Evolutionary conservation across 208 protist species (phyloP), one percentile per base, ranked within the genome.

Genomic region (Vickermania spadyakhi): DNA sequence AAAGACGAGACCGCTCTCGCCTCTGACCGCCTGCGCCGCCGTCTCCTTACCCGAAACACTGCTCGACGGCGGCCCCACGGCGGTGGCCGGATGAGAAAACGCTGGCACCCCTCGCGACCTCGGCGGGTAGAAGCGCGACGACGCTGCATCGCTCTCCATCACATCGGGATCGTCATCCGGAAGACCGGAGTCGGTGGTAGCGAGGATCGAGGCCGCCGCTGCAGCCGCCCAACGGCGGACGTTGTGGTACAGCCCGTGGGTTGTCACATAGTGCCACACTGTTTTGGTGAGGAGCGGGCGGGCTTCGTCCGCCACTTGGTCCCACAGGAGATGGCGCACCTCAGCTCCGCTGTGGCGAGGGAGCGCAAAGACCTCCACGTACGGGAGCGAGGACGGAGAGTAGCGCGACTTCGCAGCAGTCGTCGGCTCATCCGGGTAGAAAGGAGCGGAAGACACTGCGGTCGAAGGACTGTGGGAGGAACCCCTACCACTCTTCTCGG

Each of bases 281-380:
- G 69, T 74, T 42, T 82, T 79, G 2, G 79, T 81, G 7, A 95
- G 68, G 1, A 95, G 36, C 36, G 36, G 68, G 22, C 56, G 56
- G 27, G 64, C 56, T 0, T 79, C 73, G 58, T 91, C 72, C 28
- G 84, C 69, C 49, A 86, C 77, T 30, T 82, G 70, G 60, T 93
- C 84, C 84, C 85, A 92, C 25, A 95, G 68, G n/a, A 76, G 75
- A 53, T 93, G 89, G 21, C 89, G 82, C 27, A 93, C 83, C 59
- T 95, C 84, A 0, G 83, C 83, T 28, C 89, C 89, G 31, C 77
- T 89, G 66, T 65, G 78, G 31, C 85, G 84, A 23, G 69, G 64
- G 57, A 95, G 68, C 28, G 82, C 64, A 62, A 88, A 80, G 31
- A 95, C 85, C 68, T 95, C 88, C 29, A 94, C 77, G 71, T 81